Conservation (phyloP, 225 moss, liverwort and hornwort genomes). For the Ulota crispa region DNA sequence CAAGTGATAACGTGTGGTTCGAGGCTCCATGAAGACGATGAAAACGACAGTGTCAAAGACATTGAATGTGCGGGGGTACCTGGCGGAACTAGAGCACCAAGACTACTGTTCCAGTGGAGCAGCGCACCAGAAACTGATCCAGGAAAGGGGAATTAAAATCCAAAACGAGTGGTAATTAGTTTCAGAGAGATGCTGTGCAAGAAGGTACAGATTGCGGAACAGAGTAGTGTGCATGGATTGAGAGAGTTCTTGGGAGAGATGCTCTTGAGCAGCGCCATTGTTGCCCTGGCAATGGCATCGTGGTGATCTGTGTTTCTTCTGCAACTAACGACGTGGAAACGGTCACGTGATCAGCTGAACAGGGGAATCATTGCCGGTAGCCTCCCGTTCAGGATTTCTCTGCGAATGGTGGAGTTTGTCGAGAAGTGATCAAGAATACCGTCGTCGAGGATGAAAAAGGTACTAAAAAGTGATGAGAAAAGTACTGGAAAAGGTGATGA, state of each 20-base stretch:
- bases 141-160: neutral
- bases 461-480: no score
- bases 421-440: no score
- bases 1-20: neutral
- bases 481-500: no score
- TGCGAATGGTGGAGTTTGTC: no score
- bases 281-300: slow-evolving; percentile 5
- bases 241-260: slow-evolving; percentile 26
- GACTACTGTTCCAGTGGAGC: neutral
- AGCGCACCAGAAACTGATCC: neutral
- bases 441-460: no score
- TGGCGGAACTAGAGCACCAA: slow-evolving; percentile 5
- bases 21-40: neutral
- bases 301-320: slow-evolving; percentile 10
- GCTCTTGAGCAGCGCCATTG: neutral
- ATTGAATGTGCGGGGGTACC: slow-evolving; percentile 1
- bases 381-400: neutral
- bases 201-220: slow-evolving; percentile 8
- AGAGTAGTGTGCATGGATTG: neutral
- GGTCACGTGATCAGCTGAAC: slow-evolving; percentile 29
- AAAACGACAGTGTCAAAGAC: neutral
- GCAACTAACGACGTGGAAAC: slow-evolving; percentile 13
- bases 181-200: neutral
- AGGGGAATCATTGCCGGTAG: slow-evolving; percentile 13
- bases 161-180: neutral